Base-by-base conservation (phyloP, 2,329 filamentous ascomycete genomes). In the Aspergillus caelatus region DNA sequence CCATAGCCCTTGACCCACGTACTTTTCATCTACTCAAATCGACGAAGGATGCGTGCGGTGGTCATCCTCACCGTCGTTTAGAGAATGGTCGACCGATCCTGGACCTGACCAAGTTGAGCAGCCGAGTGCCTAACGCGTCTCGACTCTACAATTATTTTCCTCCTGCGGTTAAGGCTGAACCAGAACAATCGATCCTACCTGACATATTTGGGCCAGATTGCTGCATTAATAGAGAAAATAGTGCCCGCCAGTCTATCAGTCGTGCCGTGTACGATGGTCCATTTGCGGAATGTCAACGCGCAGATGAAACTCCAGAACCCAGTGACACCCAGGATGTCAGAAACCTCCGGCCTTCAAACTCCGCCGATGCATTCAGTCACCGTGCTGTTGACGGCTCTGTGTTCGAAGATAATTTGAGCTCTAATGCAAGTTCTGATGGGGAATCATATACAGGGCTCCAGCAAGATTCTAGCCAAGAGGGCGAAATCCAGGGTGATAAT, bases 1-100 rank as follows among this genome's bases (percentile, higher is more conserved):
- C 83, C 53, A 69, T 82, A 53, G 80, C 81, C 16, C 69, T 83
- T 32, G 80, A 83, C 64, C 79, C 80, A n/a, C 74, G 75, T 28
- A 72, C 70, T 45, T 82, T 83, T 62, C 78, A 77, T 57, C 65
- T 69, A 8, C 72, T 75, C 57, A 65, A 70, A 14, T 72, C 71
- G 6, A 74, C 74, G 52, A 68, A 75, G 64, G 74, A 80, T 23
- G 81, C 80, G 9, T 82, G 78, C 65, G 80, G 80, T 54, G 77
- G 78, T 36, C 58, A 65, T 41, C 74, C 75, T 43, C 58, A 64
- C 23, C 61, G 68, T 21, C 55, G 62, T 10, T 34, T 64, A 19
- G 66, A 70, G 34, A 60, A 67, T 19, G 56, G 65, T 16, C 68
- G 67, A 50, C 60, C 65, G 1, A 61, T 78, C 19, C 63, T 77